Evolutionary conservation across 2,329 filamentous ascomycete genomes (phyloP).

Genomic region (Coniella vitis): DNA sequence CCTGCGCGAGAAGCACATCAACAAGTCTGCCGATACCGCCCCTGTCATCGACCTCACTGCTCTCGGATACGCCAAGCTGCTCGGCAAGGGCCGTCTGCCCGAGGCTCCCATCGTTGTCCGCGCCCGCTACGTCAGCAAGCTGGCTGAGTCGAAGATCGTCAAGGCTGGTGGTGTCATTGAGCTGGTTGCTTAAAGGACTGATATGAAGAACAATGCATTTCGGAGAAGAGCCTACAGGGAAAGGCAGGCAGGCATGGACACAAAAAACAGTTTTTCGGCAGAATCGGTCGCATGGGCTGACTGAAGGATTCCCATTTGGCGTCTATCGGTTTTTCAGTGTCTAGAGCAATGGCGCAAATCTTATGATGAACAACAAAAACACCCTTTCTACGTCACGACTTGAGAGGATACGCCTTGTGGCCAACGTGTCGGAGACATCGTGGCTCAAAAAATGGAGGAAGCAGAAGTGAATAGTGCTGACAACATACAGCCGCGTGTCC

Average conservation of each 20-base stretch:
- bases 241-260: conserved; percentile 10
- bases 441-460: neutral
- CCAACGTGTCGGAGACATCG: neutral
- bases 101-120: conserved; percentile 90
- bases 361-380: conserved; percentile 17
- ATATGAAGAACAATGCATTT: neutral
- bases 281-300: conserved; percentile 16
- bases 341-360: conserved; percentile 17
- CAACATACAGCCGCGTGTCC: neutral
- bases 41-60: conserved; percentile 97
- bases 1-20: conserved; percentile 87
- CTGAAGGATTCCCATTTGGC: conserved; percentile 16
- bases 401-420: neutral
- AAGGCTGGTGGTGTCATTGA: conserved; percentile 94
- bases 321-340: conserved; percentile 16
- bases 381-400: conserved; percentile 8
- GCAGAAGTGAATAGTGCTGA: neutral
- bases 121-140: conserved; percentile 89
- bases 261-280: conserved; percentile 11
- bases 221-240: neutral
- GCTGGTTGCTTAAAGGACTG: conserved; percentile 70
- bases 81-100: conserved; percentile 96
- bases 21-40: conserved; percentile 74
- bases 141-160: conserved; percentile 98
- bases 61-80: conserved; percentile 96